A percentile compares a stretch with the other conserved stretches of the same genome.
Conservation (phyloP, 2,329 filamentous ascomycete genomes). For the Aureobasidium sp. region DNA sequence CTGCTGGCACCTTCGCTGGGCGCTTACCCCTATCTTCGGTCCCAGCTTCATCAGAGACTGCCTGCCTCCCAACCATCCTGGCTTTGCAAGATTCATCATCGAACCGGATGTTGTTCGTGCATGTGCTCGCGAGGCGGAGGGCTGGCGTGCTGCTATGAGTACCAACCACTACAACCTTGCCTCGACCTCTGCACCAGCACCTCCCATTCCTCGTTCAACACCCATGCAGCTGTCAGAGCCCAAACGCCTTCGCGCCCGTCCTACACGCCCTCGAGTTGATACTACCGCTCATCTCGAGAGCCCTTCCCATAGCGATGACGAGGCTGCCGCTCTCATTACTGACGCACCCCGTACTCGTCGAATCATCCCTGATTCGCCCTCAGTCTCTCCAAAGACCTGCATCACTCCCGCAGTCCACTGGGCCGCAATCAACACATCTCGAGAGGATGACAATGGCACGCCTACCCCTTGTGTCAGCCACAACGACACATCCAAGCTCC, state of each 20-base stretch:
- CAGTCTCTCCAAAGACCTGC: conserved; percentile 23
- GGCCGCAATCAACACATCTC: conserved; percentile 20
- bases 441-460: not conserved
- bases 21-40: conserved; percentile 85
- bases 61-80: conserved; percentile 51
- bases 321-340: not conserved
- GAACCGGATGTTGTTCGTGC: conserved; percentile 28
- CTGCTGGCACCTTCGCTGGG: conserved; percentile 74
- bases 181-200: not conserved
- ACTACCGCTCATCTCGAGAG: conserved; percentile 7
- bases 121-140: conserved; percentile 29
- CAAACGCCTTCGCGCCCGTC: conserved; percentile 12
- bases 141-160: conserved; percentile 22
- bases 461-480: not conserved
- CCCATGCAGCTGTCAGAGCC: conserved; percentile 6
- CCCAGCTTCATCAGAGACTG: conserved; percentile 69
- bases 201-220: conserved; percentile 16
- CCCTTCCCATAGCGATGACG: not conserved
- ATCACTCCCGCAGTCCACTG: conserved; percentile 14
- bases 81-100: conserved; percentile 38
- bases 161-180: not conserved
- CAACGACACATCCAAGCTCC: not conserved
- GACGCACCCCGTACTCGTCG: not conserved
- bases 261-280: conserved; percentile 17
- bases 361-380: conserved; percentile 16